Evolutionary conservation across 2,329 filamentous ascomycete species (phyloP).

Genomic region (Microascus cirrosus): DNA sequence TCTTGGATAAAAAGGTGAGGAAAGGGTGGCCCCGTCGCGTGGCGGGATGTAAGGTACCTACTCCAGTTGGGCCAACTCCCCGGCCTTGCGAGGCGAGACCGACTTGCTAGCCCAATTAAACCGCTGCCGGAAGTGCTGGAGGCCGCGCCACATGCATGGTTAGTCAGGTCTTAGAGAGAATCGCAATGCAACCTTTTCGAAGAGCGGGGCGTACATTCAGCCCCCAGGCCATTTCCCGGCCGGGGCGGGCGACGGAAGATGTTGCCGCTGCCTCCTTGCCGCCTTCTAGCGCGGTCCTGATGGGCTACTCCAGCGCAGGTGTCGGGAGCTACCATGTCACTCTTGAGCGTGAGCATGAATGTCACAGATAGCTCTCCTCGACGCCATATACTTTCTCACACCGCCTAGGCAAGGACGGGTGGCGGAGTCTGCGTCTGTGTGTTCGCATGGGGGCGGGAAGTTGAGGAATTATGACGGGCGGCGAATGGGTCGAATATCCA

Average conservation of each 20-base stretch:
- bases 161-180: neutral
- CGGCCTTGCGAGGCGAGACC: neutral
- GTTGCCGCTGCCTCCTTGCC: neutral
- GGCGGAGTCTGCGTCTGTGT: neutral
- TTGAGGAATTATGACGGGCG: neutral
- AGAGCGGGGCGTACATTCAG: neutral
- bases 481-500: neutral
- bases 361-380: neutral
- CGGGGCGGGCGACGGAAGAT: neutral
- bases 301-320: neutral
- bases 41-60: neutral
- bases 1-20: neutral
- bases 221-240: neutral
- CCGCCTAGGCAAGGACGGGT: neutral
- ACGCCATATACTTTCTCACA: neutral
- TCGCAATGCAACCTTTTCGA: neutral
- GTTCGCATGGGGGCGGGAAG: neutral
- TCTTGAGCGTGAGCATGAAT: neutral
- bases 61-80: neutral
- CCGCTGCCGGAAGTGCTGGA: neutral
- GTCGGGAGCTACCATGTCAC: neutral
- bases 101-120: neutral
- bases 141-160: neutral
- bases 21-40: neutral
- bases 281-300: no score